Percentiles rank a stretch among this genome's conserved stretches.
phyloP scores from a whole-genome alignment of 2,329 filamentous ascomycete genomes.

The Claviceps lovelessii region DNA sequence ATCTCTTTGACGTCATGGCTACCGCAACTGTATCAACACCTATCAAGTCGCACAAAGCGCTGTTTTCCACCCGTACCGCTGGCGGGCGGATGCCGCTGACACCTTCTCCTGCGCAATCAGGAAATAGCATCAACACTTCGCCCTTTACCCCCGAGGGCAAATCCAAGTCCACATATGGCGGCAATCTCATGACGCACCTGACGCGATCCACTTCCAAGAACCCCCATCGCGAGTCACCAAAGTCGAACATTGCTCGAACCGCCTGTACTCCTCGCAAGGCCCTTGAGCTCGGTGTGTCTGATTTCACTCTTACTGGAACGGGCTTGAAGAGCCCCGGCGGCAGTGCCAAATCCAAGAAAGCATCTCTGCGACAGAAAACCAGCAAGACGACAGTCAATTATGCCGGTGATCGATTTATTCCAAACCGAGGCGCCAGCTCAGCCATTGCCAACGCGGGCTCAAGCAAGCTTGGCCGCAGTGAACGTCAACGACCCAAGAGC shows the following conservation, averaged over 20 bases:
- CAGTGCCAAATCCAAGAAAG: constrained; percentile 43
- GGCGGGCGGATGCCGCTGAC: constrained; percentile 91
- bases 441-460: constrained; percentile 70
- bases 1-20: constrained; percentile 52
- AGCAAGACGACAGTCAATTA: constrained; percentile 73
- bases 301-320: constrained; percentile 81
- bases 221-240: constrained; percentile 72
- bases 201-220: constrained; percentile 52
- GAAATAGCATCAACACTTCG: constrained; percentile 46
- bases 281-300: constrained; percentile 80
- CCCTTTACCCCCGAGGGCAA: constrained; percentile 60
- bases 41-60: constrained; percentile 82
- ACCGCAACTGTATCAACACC: constrained; percentile 71
- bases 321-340: constrained; percentile 48
- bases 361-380: constrained; percentile 35
- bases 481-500: constrained; percentile 60
- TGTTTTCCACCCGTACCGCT: constrained; percentile 85
- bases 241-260: constrained; percentile 80
- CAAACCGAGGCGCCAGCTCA: constrained; percentile 81
- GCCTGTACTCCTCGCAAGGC: constrained; percentile 64
- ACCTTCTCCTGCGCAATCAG: constrained; percentile 67
- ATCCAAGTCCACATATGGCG: constrained; percentile 64
- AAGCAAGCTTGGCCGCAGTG: constrained; percentile 61
- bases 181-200: constrained; percentile 67
- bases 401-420: constrained; percentile 84